phyloP scores from a whole-genome alignment of 1,139 yeast genomes.

The Candida anutae region DNA sequence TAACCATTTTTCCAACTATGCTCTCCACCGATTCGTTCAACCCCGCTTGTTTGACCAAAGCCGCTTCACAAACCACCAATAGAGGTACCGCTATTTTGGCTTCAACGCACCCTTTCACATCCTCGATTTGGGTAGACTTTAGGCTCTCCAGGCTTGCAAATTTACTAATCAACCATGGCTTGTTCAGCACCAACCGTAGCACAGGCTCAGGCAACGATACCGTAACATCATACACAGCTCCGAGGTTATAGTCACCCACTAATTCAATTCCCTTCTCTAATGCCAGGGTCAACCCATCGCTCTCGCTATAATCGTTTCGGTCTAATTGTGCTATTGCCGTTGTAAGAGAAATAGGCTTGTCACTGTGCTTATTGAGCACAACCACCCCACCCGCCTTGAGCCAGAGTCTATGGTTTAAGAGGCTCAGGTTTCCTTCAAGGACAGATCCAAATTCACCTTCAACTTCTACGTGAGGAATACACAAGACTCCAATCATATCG shows the following conservation, averaged over 20 bases:
- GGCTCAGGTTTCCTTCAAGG: too few species aligned
- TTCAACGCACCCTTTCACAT: background rate
- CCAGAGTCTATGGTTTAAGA: constrained; percentile 36
- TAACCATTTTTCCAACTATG: too few species aligned
- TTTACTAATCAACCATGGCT: constrained; percentile 2
- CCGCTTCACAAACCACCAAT: background rate
- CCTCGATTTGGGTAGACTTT: background rate
- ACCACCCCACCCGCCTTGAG: constrained; percentile 24
- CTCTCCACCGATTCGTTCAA: background rate
- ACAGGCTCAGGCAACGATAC: background rate
- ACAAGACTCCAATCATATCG: constrained; percentile 43
- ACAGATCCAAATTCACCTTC: too few species aligned
- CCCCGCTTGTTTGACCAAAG: background rate
- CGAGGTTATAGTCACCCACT: constrained; percentile 1
- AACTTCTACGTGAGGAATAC: too few species aligned
- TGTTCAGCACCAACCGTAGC: background rate
- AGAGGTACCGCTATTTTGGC: constrained; percentile 1
- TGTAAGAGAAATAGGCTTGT: constrained; percentile 2
- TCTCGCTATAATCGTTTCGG: constrained; percentile 4
- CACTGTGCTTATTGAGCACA: constrained; percentile 8
- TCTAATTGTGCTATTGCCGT: constrained; percentile 6
- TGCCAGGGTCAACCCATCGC: constrained; percentile 2
- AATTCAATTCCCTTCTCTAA: background rate
- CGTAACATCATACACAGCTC: background rate
- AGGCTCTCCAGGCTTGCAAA: too few species aligned